phyloP scores from a whole-genome alignment of 2,329 filamentous ascomycete species.

The Pseudogymnoascus sp. region DNA sequence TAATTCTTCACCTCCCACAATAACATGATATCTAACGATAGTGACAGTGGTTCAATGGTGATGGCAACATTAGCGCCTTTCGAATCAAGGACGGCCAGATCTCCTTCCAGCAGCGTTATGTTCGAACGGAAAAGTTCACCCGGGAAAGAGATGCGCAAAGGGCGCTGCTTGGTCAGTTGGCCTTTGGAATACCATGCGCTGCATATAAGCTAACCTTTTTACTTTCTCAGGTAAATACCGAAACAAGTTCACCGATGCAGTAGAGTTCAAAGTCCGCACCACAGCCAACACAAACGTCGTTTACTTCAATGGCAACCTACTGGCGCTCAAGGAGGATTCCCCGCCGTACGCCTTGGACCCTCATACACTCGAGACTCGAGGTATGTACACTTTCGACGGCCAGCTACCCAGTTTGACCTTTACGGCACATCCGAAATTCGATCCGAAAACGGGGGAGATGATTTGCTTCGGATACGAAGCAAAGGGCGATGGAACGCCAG shows the following conservation, averaged over 20 bases:
- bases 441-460: slow-evolving; percentile 39
- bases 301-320: slow-evolving; percentile 44
- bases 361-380: slow-evolving; percentile 39
- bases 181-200: too few species aligned
- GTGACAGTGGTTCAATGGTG: slow-evolving; percentile 22
- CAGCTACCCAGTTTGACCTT: slow-evolving; percentile 39
- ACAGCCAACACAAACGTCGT: slow-evolving; percentile 51
- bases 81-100: slow-evolving; percentile 24
- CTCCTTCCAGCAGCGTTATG: slow-evolving; percentile 26
- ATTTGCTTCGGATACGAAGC: slow-evolving; percentile 43
- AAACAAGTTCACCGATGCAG: slow-evolving; percentile 47
- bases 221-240: slow-evolving; percentile 27
- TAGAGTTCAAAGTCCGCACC: slow-evolving; percentile 44
- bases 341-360: slow-evolving; percentile 42
- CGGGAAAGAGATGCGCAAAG: slow-evolving; percentile 19
- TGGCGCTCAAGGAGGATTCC: slow-evolving; percentile 44
- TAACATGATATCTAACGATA: background rate
- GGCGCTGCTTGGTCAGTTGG: background rate
- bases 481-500: slow-evolving; percentile 34
- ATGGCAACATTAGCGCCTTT: slow-evolving; percentile 27
- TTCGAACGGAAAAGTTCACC: slow-evolving; percentile 25
- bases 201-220: too few species aligned
- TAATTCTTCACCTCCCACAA: too few species aligned
- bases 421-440: slow-evolving; percentile 44
- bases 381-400: slow-evolving; percentile 38